Percentiles rank a stretch among this genome's conserved stretches.
phyloP scores from a whole-genome alignment of 495 filamentous ascomycete genomes.

The Tricharina praecox region DNA sequence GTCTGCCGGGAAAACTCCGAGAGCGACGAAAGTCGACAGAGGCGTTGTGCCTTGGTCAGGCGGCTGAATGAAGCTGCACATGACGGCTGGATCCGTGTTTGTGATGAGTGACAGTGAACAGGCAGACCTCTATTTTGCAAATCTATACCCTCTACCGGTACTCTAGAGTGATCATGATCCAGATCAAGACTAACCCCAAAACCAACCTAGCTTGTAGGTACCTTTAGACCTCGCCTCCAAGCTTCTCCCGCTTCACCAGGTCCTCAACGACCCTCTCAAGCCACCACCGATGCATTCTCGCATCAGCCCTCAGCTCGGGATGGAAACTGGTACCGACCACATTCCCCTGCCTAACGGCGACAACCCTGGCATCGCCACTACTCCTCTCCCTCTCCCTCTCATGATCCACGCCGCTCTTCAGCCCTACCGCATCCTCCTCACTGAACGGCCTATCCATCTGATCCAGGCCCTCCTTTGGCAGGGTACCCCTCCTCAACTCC shows the following conservation, averaged over 20 bases:
- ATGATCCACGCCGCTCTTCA: conserved; percentile 16
- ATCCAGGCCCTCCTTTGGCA: conserved; percentile 24
- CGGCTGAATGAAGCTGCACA: too few species aligned
- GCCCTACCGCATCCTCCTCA: too few species aligned
- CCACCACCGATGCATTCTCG: conserved; percentile 91
- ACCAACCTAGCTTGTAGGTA: too few species aligned
- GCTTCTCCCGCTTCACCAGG: conserved; percentile 20
- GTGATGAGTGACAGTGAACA: too few species aligned
- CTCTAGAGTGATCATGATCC: too few species aligned
- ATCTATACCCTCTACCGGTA: too few species aligned
- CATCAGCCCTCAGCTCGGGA: conserved; percentile 79
- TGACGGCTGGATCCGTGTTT: too few species aligned
- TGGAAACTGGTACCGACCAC: conserved; percentile 96
- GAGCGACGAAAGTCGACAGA: too few species aligned
- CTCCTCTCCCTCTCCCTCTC: conserved; percentile 31
- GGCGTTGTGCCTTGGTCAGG: too few species aligned
- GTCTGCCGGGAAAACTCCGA: too few species aligned
- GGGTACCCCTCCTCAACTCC: conserved; percentile 29
- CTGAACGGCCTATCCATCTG: conserved; percentile 30
- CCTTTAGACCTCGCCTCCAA: too few species aligned
- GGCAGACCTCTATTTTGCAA: too few species aligned
- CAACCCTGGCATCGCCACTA: conserved; percentile 38
- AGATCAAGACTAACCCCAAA: neutral
- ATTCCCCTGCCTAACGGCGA: conserved; percentile 83
- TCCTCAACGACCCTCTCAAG: conserved; percentile 46